phyloP scores from a whole-genome alignment of 2,329 filamentous ascomycete species.

The Diplodia seriata region DNA sequence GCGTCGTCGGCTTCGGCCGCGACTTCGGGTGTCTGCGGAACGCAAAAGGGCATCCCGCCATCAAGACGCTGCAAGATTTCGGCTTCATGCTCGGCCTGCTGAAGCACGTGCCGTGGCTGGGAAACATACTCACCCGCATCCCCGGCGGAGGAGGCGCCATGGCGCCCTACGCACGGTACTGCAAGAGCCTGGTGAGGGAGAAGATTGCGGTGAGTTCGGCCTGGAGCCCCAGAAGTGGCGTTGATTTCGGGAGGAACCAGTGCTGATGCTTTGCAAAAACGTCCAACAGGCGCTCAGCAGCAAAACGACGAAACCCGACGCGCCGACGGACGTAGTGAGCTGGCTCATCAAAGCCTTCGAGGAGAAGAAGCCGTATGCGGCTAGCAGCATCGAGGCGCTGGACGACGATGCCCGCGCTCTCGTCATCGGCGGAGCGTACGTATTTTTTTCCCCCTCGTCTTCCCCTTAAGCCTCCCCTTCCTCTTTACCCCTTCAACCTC shows the following conservation, averaged over 20 bases:
- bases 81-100: not conserved
- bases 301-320: not conserved
- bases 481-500: too few species aligned
- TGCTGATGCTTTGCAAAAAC: too few species aligned
- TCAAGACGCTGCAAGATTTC: constrained; percentile 47
- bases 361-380: constrained; percentile 9
- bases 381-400: constrained; percentile 8
- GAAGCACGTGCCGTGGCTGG: constrained; percentile 26
- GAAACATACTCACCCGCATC: constrained; percentile 11
- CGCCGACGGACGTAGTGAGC: constrained; percentile 12
- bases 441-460: not conserved
- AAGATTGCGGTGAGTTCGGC: constrained; percentile 7
- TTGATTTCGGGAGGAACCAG: too few species aligned
- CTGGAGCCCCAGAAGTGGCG: not conserved
- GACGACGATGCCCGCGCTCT: constrained; percentile 26
- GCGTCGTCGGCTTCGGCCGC: constrained; percentile 56
- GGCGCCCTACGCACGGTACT: constrained; percentile 18
- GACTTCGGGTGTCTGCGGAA: constrained; percentile 54
- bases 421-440: constrained; percentile 27
- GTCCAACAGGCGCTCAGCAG: not conserved
- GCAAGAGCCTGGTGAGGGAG: constrained; percentile 16
- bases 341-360: constrained; percentile 26
- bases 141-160: constrained; percentile 32
- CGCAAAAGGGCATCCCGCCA: constrained; percentile 50
- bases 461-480: too few species aligned